phyloP scores from a whole-genome alignment of 1,284 basidiomycete species.

The Dichomitus squalens region DNA sequence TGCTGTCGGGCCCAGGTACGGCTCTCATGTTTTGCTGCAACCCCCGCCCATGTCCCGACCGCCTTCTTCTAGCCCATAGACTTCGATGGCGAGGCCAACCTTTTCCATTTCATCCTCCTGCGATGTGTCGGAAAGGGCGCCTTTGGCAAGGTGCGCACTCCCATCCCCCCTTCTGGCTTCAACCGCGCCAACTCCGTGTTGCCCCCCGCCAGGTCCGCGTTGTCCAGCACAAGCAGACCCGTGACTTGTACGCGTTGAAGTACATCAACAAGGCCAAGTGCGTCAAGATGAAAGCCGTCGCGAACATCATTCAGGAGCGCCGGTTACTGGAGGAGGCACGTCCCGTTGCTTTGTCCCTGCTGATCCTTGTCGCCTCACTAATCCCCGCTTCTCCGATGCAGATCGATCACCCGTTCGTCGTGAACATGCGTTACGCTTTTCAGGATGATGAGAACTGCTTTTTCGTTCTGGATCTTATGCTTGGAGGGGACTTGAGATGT shows the following conservation, averaged over 20 bases:
- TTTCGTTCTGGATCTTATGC: constrained; percentile 97
- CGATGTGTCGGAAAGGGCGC: constrained; percentile 97
- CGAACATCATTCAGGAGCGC: constrained; percentile 96
- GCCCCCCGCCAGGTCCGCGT: constrained; percentile 80
- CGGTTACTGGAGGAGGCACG: constrained; percentile 88
- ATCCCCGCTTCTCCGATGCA: constrained; percentile 33
- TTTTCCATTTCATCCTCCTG: constrained; percentile 95
- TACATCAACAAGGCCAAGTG: constrained; percentile 99
- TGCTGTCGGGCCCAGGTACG: constrained; percentile 82
- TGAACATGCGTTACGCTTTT: constrained; percentile 97
- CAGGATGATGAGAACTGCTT: constrained; percentile 99
- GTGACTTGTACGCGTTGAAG: constrained; percentile 94
- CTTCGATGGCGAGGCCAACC: constrained; percentile 96
- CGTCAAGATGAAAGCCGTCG: constrained; percentile 96
- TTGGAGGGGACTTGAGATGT: constrained; percentile 96
- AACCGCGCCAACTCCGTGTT: neutral
- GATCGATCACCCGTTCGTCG: constrained; percentile 97
- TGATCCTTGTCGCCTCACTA: neutral
- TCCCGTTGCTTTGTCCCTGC: neutral
- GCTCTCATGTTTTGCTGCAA: constrained; percentile 13
- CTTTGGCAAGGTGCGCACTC: constrained; percentile 84
- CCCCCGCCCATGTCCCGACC: constrained; percentile 5
- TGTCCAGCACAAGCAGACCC: constrained; percentile 97
- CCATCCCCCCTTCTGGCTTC: neutral
- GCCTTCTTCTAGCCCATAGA: constrained; percentile 78